Conservation (phyloP, 306 rosid genomes). For the Cucumis cinereus region DNA sequence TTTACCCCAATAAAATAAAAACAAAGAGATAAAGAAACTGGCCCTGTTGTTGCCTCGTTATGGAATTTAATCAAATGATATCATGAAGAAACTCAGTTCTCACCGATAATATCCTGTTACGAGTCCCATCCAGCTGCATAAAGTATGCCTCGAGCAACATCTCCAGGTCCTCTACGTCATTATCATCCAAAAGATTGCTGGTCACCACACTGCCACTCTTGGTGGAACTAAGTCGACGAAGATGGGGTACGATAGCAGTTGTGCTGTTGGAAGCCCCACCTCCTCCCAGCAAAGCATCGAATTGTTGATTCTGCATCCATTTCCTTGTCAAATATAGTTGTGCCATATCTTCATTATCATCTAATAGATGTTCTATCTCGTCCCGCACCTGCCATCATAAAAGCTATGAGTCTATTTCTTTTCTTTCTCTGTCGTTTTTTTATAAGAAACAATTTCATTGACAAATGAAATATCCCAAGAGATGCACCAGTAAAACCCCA, state of each 20-base stretch:
- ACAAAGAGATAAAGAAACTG: neutral
- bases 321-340: constrained; percentile 87
- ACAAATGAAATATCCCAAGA: too few species aligned
- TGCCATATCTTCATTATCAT: constrained; percentile 96
- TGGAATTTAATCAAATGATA: neutral
- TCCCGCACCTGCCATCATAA: constrained; percentile 63
- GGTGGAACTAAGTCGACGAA: constrained; percentile 45
- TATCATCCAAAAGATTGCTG: constrained; percentile 44
- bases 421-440: neutral
- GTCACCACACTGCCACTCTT: constrained; percentile 62
- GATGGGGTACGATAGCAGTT: constrained; percentile 19
- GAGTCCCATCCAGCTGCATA: constrained; percentile 95
- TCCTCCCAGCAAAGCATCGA: constrained; percentile 42
- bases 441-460: too few species aligned
- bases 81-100: constrained; percentile 23
- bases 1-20: neutral
- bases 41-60: neutral
- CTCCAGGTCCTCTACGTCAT: constrained; percentile 88
- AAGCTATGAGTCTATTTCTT: neutral
- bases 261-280: constrained; percentile 33
- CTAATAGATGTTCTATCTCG: constrained; percentile 89
- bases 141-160: constrained; percentile 99
- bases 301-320: constrained; percentile 71
- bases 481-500: too few species aligned
- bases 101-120: constrained; percentile 92